Base-by-base conservation (phyloP, 768 basidiomycete species). In the Daedalea quercina region DNA sequence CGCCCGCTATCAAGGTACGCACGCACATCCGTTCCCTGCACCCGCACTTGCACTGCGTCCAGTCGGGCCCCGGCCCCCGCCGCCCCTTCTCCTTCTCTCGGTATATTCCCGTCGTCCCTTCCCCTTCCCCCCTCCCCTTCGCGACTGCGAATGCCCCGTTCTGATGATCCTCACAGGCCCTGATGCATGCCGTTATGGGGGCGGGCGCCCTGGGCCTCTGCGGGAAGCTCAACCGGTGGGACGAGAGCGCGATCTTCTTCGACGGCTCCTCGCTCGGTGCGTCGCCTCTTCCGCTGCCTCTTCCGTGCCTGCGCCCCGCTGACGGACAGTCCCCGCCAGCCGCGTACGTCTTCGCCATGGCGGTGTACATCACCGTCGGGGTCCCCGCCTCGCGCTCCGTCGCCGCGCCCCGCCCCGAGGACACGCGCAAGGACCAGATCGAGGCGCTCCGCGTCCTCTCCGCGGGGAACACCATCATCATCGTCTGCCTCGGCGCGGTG, bases 191-290 rank as follows among this genome's bases (percentile, higher is more conserved):
- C 28, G 83, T 94, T 69, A 78, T 91, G 44, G 86, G 80, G 17
- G 76, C 94, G 17, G 90, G 90, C 11, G 66, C 96, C 33, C 60
- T 85, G 23, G 87, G 85, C 9, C 74, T 93, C 47, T 60, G 93
- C 9, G 77, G 80, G 44, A 97, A 96, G 68, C 73, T 96, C 53
- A 76, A 88, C 67, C 79, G 75, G 56, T 96, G 93, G 91, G 84
- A 85, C 63, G 94, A 96, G 63, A 91, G 88, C 59, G 94, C 94
- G 8, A 78, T 94, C 71, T 94, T 90, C 74, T 97, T 97, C 67
- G 94, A 97, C 67, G 94, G 94, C 20, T 84, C 86, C 22, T 84
- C 82, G 59, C 69, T 95, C 54, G 90, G 94, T 94, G 59, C 60
- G 81, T 74, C 50, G 23, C 9, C 42, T 28, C 35, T 44, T 49